A percentile compares a stretch with the other conserved stretches of the same genome.
These are phyloP conservation scores for Chlorella sp. DNA, from an alignment of 139 green algal genomes.

Conservation along the genomic window DNA sequence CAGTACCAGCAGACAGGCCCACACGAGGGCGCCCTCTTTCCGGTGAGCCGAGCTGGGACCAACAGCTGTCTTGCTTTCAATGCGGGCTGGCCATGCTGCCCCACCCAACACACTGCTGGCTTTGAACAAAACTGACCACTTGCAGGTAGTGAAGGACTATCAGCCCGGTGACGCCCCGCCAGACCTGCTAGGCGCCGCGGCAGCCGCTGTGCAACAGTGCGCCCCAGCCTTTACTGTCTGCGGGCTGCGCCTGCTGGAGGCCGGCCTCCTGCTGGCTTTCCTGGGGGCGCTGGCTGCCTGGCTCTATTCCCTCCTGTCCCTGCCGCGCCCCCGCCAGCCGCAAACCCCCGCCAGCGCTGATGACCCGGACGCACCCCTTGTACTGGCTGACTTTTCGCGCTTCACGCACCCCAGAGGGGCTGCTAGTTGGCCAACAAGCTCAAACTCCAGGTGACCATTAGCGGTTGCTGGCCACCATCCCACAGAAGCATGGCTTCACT, in stretches of 20 bases:
- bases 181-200: background rate
- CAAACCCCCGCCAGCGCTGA: background rate
- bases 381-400: background rate
- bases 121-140: too few species aligned
- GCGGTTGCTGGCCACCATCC: too few species aligned
- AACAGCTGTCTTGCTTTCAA: too few species aligned
- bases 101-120: too few species aligned
- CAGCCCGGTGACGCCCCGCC: background rate
- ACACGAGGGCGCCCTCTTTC: background rate
- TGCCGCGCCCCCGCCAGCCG: background rate
- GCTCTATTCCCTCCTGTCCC: slow-evolving; percentile 1
- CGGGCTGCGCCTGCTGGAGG: background rate
- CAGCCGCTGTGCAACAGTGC: background rate
- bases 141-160: background rate
- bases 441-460: too few species aligned
- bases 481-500: too few species aligned
- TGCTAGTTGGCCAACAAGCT: too few species aligned
- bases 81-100: too few species aligned
- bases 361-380: background rate
- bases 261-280: background rate
- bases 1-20: background rate
- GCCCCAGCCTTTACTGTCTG: background rate
- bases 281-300: background rate
- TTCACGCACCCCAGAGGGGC: background rate
- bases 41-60: background rate